Base-by-base conservation (phyloP, 108 stramenopile species). In the Stephanodiscus triporus region DNA sequence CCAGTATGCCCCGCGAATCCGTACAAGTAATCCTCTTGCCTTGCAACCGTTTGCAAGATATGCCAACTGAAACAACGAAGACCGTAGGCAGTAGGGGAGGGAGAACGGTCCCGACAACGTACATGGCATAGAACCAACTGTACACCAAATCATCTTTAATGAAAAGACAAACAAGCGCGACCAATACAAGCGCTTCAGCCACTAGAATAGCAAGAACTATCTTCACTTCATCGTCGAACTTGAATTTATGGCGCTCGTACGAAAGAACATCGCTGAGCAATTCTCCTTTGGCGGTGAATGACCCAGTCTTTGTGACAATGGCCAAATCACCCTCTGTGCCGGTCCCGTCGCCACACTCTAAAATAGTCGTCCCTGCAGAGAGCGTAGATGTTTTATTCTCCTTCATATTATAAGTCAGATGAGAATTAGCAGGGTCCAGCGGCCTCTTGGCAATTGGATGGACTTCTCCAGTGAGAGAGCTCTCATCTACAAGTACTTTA, bases 61-160 rank as follows among this genome's bases (percentile, higher is more conserved):
- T 83, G 13, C 87, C 89, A 20, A 57, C 38, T 19, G 70, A 82
- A 9, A 90, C 89, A 22, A 78, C 77, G 38, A 90, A 90, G 22
- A 86, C 86, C 22, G 89, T 86, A 19, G 89, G 89, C n/a, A 88
- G 80, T 43, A 88, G 63, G 9, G 87, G 87, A 9, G 87, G 87
- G 2, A 85, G 38, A 10, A 75, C 57, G 1, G 81, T 77, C 13
- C 60, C 78, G 29, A 87, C 59, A 13, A 85, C 70, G 77, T 70
- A 80, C 70, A 85, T 82, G 22, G 82, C 83, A 19, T 87, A 84
- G 70, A 87, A 84, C 67, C 77, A 90, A 11, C 76, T 69, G 59
- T 81, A 90, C 7, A 84, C 67, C 68, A 70, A 77, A 13, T 86
- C 54, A 59, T 86, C 87, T 29, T 85, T 59, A 11, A 88, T 32